These are phyloP conservation scores for Infundibulicybe gibba DNA, from an alignment of 768 basidiomycete species.

Conservation along the genomic window DNA sequence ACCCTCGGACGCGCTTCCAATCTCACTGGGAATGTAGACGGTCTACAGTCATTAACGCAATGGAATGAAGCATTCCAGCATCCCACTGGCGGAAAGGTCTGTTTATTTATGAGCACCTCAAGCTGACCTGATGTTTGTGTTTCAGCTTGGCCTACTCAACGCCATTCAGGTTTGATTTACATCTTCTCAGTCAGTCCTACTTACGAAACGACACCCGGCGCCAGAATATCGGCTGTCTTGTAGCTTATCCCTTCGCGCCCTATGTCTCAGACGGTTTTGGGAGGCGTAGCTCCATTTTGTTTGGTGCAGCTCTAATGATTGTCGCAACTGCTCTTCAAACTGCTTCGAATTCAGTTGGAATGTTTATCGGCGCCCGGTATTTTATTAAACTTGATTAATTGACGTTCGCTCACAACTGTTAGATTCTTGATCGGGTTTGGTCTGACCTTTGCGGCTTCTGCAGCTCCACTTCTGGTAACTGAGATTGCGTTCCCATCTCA, in stretches of 20 bases:
- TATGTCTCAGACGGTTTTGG: slow-evolving; percentile 63
- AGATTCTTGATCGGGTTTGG: slow-evolving; percentile 65
- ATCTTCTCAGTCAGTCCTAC: slow-evolving; percentile 2
- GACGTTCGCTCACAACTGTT: not conserved
- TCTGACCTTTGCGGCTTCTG: slow-evolving; percentile 60
- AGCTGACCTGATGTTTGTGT: not conserved
- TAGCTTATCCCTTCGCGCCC: slow-evolving; percentile 58
- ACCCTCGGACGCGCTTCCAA: not conserved
- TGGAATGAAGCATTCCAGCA: slow-evolving; percentile 53
- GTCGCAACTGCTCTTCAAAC: slow-evolving; percentile 56
- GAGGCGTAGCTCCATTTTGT: slow-evolving; percentile 50
- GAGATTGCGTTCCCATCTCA: slow-evolving; percentile 74
- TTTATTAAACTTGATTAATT: not conserved
- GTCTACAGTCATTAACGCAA: slow-evolving; percentile 51
- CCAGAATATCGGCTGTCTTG: slow-evolving; percentile 59
- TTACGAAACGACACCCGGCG: not conserved
- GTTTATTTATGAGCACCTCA: not conserved
- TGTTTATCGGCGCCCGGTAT: slow-evolving; percentile 66
- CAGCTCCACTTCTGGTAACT: slow-evolving; percentile 72
- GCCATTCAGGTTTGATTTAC: slow-evolving; percentile 49
- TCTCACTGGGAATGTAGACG: slow-evolving; percentile 24
- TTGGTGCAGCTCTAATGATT: slow-evolving; percentile 60
- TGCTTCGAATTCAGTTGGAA: slow-evolving; percentile 52
- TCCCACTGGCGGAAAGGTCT: slow-evolving; percentile 40
- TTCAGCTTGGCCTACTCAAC: slow-evolving; percentile 49